A percentile compares a stretch with the other conserved stretches of the same genome.
These are phyloP conservation scores for Monilinia laxa DNA, from an alignment of 2,329 filamentous ascomycete species.

Conservation along the genomic window DNA sequence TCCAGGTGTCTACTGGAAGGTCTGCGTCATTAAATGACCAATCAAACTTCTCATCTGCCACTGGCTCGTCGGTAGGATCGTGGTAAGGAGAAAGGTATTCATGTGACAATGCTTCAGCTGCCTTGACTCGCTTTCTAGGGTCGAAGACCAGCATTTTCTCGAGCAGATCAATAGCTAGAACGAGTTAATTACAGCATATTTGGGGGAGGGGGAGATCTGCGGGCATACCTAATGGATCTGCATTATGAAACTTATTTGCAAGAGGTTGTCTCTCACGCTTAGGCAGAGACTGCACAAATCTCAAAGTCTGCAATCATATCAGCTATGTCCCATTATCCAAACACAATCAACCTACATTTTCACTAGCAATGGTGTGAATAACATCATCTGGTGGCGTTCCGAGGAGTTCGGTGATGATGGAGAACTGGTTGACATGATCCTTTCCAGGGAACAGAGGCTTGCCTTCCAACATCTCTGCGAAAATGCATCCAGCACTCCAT, in stretches of 20 bases:
- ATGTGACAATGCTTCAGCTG: slow-evolving; percentile 80
- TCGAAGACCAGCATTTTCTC: slow-evolving; percentile 98
- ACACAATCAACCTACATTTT: slow-evolving; percentile 68
- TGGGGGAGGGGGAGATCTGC: not conserved
- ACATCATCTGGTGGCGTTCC: slow-evolving; percentile 97
- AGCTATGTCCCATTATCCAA: slow-evolving; percentile 32
- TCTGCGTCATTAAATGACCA: slow-evolving; percentile 99
- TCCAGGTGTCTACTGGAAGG: slow-evolving; percentile 98
- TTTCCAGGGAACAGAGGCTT: slow-evolving; percentile 98
- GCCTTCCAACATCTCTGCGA: slow-evolving; percentile 98
- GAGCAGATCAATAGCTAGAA: slow-evolving; percentile 80
- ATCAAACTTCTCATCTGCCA: slow-evolving; percentile 96
- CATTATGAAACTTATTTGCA: slow-evolving; percentile 89
- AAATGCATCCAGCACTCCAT: slow-evolving; percentile 98
- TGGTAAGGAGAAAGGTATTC: slow-evolving; percentile 96
- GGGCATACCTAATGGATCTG: slow-evolving; percentile 75
- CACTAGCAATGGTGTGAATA: slow-evolving; percentile 96
- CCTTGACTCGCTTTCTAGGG: slow-evolving; percentile 91
- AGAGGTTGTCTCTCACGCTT: slow-evolving; percentile 90
- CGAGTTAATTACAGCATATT: slow-evolving; percentile 36
- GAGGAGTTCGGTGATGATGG: slow-evolving; percentile 96
- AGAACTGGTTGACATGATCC: slow-evolving; percentile 99
- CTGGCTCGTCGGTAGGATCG: slow-evolving; percentile 93
- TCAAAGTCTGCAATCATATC: slow-evolving; percentile 65
- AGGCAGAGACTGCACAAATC: slow-evolving; percentile 95